These are phyloP conservation scores for Ceratocystis albifundus DNA, from an alignment of 2,329 filamentous ascomycete genomes.

Conservation along the genomic window DNA sequence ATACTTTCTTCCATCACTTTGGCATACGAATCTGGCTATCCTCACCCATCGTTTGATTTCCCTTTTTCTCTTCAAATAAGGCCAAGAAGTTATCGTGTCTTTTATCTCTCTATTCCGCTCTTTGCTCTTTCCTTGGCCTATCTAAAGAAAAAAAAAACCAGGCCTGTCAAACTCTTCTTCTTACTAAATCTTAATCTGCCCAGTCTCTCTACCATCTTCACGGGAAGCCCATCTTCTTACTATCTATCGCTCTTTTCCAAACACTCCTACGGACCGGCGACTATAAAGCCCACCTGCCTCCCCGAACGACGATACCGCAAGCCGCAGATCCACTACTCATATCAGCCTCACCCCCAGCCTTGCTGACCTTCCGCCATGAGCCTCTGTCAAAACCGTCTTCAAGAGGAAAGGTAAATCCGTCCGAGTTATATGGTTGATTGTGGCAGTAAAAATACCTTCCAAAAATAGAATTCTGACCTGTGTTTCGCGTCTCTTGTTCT, in stretches of 20 bases:
- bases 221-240: not conserved
- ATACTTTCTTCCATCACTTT: too few relatives aligned
- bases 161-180: too few relatives aligned
- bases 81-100: too few relatives aligned
- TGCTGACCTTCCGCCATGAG: constrained; percentile 48
- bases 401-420: constrained; percentile 68
- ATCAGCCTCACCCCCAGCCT: not conserved
- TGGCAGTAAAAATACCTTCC: constrained; percentile 21
- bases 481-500: constrained; percentile 9
- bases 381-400: constrained; percentile 74
- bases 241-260: not conserved
- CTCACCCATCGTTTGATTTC: too few relatives aligned
- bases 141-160: too few relatives aligned
- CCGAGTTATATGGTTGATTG: not conserved
- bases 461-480: constrained; percentile 6
- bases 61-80: too few relatives aligned
- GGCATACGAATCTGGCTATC: too few relatives aligned
- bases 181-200: not conserved
- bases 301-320: not conserved
- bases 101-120: too few relatives aligned
- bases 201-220: too few relatives aligned
- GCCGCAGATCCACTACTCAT: not conserved
- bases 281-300: not conserved
- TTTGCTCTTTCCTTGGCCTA: too few relatives aligned
- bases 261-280: not conserved